Evolutionary conservation across 768 basidiomycete genomes (phyloP), one percentile per base, ranked within the genome.

Genomic region (Termitomyces sp.): DNA sequence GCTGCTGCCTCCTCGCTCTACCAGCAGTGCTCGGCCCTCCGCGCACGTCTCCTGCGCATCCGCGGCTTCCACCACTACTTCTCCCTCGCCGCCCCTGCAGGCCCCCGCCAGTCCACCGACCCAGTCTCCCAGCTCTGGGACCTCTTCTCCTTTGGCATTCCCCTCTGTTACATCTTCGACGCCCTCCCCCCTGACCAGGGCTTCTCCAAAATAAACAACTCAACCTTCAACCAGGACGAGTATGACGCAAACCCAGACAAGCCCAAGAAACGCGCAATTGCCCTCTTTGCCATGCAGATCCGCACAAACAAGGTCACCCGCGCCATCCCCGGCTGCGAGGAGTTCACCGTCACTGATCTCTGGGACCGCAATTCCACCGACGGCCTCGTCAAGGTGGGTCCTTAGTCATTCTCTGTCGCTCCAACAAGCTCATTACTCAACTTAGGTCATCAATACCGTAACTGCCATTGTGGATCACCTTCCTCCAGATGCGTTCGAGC

Each of bases 131-230:
- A 94, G 70, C 85, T 98, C 50, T 96, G 95, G 88, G 91, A 93
- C 68, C 86, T 91, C 69, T 91, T 99, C 74, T 87, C 94, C 42
- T 83, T 94, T 36, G 97, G 97, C 58, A 86, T 92, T 48, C 88
- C 94, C 46, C 88, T 98, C 64, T 96, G 94, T 76, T 97, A 90
- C 77, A 86, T 99, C 65, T 96, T 92, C 79, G 96, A 99, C 74
- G 86, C 90, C 70, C 86, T 98, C 56, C 88, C 88, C 39, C 71
- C 72, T 51, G 78, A 87, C 52, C 78, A 81, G 55, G 84, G 83
- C 32, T 83, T 82, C 66, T 78, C 71, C 50, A 80, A 76, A 72
- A 79, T 81, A 60, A 79, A 79, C 67, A 79, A 81, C 61, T 84
- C 92, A 54, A 78, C 84, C 65, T 90, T 87, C 53, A 83, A 85